Evolutionary conservation across 2,329 filamentous ascomycete genomes (phyloP).

Genomic region (Gnomoniopsis smithogilvyi): DNA sequence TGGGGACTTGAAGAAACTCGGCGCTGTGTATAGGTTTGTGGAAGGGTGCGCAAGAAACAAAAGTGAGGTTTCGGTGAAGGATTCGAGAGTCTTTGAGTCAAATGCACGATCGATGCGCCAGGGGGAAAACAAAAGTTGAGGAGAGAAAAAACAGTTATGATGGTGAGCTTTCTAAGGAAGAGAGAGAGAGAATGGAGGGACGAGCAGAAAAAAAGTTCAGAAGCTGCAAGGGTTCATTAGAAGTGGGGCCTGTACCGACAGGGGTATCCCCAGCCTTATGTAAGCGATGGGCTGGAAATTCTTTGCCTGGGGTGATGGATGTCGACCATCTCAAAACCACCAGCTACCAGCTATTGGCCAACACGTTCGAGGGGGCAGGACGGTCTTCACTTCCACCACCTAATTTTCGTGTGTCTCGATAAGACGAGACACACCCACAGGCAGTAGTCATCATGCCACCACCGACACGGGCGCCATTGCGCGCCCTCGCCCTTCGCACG

Average conservation of each 20-base stretch:
- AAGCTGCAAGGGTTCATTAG: conserved; percentile 12
- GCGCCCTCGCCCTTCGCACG: conserved; percentile 19
- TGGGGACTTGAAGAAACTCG: background rate
- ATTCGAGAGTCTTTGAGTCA: no score
- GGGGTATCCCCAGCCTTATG: background rate
- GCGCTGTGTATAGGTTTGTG: background rate
- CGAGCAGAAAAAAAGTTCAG: conserved; percentile 7
- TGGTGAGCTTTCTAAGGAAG: conserved; percentile 4
- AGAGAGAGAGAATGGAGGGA: conserved; percentile 6
- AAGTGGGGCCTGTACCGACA: conserved; percentile 4
- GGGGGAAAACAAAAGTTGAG: background rate
- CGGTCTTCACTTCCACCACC: background rate
- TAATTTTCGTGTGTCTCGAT: background rate
- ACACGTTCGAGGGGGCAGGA: conserved; percentile 4
- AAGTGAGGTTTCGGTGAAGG: no score
- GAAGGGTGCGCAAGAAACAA: no score
- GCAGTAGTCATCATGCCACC: conserved; percentile 1
- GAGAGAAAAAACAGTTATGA: background rate
- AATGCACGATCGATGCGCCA: background rate
- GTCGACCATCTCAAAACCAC: background rate
- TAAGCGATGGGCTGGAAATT: conserved; percentile 10
- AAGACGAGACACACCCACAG: background rate
- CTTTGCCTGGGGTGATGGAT: conserved; percentile 10
- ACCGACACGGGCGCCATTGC: conserved; percentile 21
- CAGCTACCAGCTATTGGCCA: background rate